Evolutionary conservation across 108 stramenopile genomes (phyloP), one percentile per base, ranked within the genome.

Genomic region (Stephanodiscus triporus): DNA sequence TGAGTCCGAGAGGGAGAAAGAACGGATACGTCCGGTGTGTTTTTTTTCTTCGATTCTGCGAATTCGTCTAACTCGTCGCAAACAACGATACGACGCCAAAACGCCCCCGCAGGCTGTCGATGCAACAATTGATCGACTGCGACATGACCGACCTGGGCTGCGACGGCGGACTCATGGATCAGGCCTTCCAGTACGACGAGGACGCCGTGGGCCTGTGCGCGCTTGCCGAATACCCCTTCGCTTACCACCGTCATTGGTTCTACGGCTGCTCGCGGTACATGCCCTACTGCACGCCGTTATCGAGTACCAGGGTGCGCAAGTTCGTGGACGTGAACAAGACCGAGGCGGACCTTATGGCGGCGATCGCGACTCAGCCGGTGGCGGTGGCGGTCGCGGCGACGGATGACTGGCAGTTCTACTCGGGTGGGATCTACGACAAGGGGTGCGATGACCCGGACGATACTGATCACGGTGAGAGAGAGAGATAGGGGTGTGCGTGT

Each of bases 101-200:
- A 26, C 57, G 3, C 1, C 9, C 75, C 53, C 30, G 6, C 24
- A 58, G 57, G 17, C 73, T 98, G 53, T 94, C 92, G 58, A 97
- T 95, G 77, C 97, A 98, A 78, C 89, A 98, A 74, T 84, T 98
- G 72, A 83, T 98, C 71, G 92, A 95, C 72, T 98, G 98, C 78
- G 95, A 96, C 78, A 76, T 83, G 55, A 66, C 76, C 26, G 95
- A 98, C 88, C 65, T 87, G 65, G 96, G 96, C 61, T 98, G 95
- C 81, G 91, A 75, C 24, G 97, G 97, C 19, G 97, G 97, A 72
- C 70, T 96, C 66, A 98, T 98, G 97, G 95, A 96, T 81, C 91
- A 95, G 70, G 98, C 98, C 3, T 97, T 96, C 83, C 85, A 87
- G 70, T 98, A 91, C 77, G 93, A 94, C 47, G 89, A 89, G 68